phyloP scores from a whole-genome alignment of 1,139 yeast species.

The Suhomyces choctaworum region DNA sequence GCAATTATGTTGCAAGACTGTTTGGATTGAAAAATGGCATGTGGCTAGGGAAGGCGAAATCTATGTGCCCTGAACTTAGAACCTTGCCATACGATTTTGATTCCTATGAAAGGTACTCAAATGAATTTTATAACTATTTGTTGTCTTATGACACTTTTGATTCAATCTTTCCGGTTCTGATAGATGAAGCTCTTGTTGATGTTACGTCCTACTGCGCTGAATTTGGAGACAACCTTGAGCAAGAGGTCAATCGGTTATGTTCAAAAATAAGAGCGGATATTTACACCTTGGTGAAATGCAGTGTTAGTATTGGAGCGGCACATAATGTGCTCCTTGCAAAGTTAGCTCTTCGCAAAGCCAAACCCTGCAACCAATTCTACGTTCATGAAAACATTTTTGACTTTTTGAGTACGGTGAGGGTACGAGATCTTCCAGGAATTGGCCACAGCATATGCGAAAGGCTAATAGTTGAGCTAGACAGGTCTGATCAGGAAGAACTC shows the following conservation, averaged over 20 bases:
- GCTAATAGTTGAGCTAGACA: conserved; percentile 26
- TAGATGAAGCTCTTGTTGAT: conserved; percentile 87
- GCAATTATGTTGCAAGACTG: conserved; percentile 80
- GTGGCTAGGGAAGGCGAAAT: conserved; percentile 75
- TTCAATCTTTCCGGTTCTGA: conserved; percentile 76
- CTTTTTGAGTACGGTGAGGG: conserved; percentile 45
- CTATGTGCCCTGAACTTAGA: conserved; percentile 62
- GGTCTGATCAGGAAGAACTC: conserved; percentile 16
- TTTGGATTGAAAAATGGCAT: conserved; percentile 81
- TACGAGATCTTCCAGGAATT: conserved; percentile 80
- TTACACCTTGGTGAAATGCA: conserved; percentile 52
- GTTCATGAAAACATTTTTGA: conserved; percentile 31
- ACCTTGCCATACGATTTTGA: conserved; percentile 73
- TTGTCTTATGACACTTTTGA: conserved; percentile 49
- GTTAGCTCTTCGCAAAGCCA: conserved; percentile 71
- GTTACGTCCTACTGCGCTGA: conserved; percentile 41
- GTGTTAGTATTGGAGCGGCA: conserved; percentile 79
- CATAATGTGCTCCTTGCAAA: conserved; percentile 75
- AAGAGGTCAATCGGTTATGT: conserved; percentile 30
- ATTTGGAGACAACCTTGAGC: conserved; percentile 12
- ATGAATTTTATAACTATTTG: conserved; percentile 56
- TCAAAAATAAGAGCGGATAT: conserved; percentile 47
- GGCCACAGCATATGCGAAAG: conserved; percentile 57
- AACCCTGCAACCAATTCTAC: conserved; percentile 68
- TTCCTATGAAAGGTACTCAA: conserved; percentile 56